Evolutionary conservation across 352 stramenopile species (phyloP), one percentile per base, ranked within the genome.

Genomic region (Phytopythium aichiense): DNA sequence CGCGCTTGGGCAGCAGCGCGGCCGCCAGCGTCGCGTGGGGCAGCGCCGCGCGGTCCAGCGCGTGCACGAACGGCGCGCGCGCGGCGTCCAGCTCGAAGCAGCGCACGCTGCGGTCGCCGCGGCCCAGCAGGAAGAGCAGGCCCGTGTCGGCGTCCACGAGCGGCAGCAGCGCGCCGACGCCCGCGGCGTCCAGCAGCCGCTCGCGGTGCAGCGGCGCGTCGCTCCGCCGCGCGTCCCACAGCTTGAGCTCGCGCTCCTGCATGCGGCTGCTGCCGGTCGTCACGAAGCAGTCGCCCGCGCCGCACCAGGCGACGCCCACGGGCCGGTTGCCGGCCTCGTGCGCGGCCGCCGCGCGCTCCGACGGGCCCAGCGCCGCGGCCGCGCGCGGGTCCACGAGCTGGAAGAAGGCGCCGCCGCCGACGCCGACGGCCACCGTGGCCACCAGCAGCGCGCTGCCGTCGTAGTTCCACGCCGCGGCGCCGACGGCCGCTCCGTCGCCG

Each of bases 181-280:
- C 74, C n/a, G 74, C 71, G 37, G 86, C 80, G 59, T 76, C 72
- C 20, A 42, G 13, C 16, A 94, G 65, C 0, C 84, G 79, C 64
- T 92, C 83, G 13, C 84, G 75, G 55, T 81, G 73, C 49, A 92
- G 53, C 9, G 76, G 69, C 37, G 8, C 2, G 38, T 62, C 40
- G 9, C 88, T 56, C 40, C 81, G 70, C n/a, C 84, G 76, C 28
- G 71, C 62, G 22, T 94, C 86, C 86, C 83, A 94, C 7, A 94
- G 64, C 65, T 91, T 91, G 13, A 94, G 61, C 55, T 94, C 86
- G 4, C 81, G 63, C 54, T 92, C 84, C 52, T 90, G 83, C 73
- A 89, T 79, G 11, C 58, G 61, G 55, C 88, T 79, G 54, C 74
- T 85, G 15, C 86, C 84, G 13, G 72, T 76, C 4, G 83, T 90